phyloP scores from a whole-genome alignment of 441 rosid species.

The Jatropha podagrica region DNA sequence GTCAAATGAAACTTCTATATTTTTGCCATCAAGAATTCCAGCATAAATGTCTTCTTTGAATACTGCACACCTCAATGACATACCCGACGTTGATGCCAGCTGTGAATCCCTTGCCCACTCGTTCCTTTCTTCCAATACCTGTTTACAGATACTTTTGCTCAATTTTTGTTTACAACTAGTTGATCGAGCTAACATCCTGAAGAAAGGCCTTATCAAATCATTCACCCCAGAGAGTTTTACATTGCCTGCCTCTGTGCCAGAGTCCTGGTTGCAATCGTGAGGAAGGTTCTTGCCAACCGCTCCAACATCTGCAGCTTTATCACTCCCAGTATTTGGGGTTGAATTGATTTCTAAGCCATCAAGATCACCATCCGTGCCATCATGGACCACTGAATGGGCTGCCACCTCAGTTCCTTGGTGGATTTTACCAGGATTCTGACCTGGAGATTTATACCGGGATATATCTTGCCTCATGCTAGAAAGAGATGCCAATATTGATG shows the following conservation, averaged over 20 bases:
- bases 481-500: constrained; percentile 79
- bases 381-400: constrained; percentile 45
- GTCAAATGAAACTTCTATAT: constrained; percentile 70
- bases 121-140: constrained; percentile 65
- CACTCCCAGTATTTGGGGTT: constrained; percentile 40
- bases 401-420: constrained; percentile 50
- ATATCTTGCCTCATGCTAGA: constrained; percentile 62
- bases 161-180: constrained; percentile 54
- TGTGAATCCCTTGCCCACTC: constrained; percentile 60
- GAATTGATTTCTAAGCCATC: constrained; percentile 62
- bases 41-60: constrained; percentile 56
- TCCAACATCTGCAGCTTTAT: constrained; percentile 56
- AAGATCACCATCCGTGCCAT: constrained; percentile 49
- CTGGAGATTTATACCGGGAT: constrained; percentile 55
- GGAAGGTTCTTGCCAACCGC: constrained; percentile 45
- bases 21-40: constrained; percentile 68
- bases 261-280: constrained; percentile 55
- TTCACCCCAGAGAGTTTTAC: constrained; percentile 65
- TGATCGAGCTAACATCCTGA: constrained; percentile 60
- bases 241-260: constrained; percentile 63
- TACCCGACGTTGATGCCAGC: constrained; percentile 60
- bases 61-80: constrained; percentile 48
- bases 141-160: constrained; percentile 66
- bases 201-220: constrained; percentile 64
- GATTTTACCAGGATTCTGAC: constrained; percentile 44